phyloP scores from a whole-genome alignment of 2,329 filamentous ascomycete species.

The Ramularia endophylla region DNA sequence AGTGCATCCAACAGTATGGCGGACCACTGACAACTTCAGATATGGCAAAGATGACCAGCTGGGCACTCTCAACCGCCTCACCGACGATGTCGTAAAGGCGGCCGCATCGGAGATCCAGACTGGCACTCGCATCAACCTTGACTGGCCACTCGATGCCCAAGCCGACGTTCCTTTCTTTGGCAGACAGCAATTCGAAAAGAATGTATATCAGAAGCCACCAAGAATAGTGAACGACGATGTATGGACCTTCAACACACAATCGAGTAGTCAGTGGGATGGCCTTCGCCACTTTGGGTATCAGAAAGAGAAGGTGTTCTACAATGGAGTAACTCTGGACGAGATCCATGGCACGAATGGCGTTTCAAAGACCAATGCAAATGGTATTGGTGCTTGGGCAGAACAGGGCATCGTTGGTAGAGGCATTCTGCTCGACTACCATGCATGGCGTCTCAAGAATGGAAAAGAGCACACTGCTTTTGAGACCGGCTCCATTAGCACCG shows the following conservation, averaged over 20 bases:
- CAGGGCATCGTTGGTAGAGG: conserved; percentile 53
- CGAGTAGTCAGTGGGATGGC: conserved; percentile 44
- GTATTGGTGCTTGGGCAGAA: conserved; percentile 45
- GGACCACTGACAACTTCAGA: conserved; percentile 32
- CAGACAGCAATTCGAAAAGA: conserved; percentile 50
- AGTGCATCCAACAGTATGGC: background rate
- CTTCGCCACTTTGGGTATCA: conserved; percentile 49
- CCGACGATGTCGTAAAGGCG: conserved; percentile 48
- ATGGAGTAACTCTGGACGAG: conserved; percentile 35
- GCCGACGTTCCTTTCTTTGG: conserved; percentile 50
- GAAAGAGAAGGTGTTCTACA: conserved; percentile 36
- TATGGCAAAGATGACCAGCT: conserved; percentile 54
- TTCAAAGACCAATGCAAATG: conserved; percentile 35
- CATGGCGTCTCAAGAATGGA: conserved; percentile 40
- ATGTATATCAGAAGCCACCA: conserved; percentile 48
- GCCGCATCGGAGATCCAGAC: conserved; percentile 47
- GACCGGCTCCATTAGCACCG: conserved; percentile 31
- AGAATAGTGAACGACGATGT: conserved; percentile 55
- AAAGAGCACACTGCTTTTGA: conserved; percentile 32
- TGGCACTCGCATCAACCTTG: conserved; percentile 53
- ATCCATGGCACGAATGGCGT: conserved; percentile 33
- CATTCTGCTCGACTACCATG: conserved; percentile 49
- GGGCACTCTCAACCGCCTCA: conserved; percentile 57
- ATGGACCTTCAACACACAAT: conserved; percentile 40
- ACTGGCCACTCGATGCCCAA: conserved; percentile 55